Base-by-base conservation (phyloP, 2,329 filamentous ascomycete genomes). In the Cryphonectria nitschkei region DNA sequence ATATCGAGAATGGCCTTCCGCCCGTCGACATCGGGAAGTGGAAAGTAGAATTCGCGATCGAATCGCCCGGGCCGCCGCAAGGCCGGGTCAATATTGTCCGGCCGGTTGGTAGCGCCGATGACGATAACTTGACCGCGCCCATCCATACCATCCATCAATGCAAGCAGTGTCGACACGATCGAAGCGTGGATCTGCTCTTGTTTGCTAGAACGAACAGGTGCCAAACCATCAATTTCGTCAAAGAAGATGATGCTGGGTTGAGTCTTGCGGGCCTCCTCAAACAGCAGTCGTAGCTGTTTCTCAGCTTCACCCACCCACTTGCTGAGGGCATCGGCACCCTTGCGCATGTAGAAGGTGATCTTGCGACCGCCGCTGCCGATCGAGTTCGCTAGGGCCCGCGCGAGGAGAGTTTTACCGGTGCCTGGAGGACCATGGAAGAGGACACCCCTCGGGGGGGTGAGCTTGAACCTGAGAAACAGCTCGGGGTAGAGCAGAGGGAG, bases 211-310 rank as follows among this genome's bases (percentile, higher is more conserved):
- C 96, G 89, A 46, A 98, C 96, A 67, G 96, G 97, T 2, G 96
- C 96, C 74, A 99, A 86, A 69, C 96, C 96, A 82, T 99, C 96
- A 75, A 99, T 99, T 80, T 99, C 96, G 79, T 99, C 96, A 76
- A 99, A 98, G 84, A 99, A 99, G 80, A 99, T 99, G 81, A 99
- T 99, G 80, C 95, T 98, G 0, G 96, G 96, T 78, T 99, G 96
- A 1, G 92, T 98, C 80, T 94, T 96, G 73, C 95, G 89, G 22
- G 96, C 96, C 81, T 99, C 96, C 76, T 98, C 96, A 74, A 99
- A 99, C 6, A 99, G 86, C 70, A 98, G 84, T 62, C 96, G 91
- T 68, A 99, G 88, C 79, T 99, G 96, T 81, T 95, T 92, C 82
- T 99, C 96, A 13, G 97, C 96, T 81, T 99, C 96, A 78, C 96